A percentile compares a stretch with the other conserved stretches of the same genome.
Evolutionary conservation across 495 filamentous ascomycete genomes (phyloP).

Genomic region (Beverwykella pulmonaria): DNA sequence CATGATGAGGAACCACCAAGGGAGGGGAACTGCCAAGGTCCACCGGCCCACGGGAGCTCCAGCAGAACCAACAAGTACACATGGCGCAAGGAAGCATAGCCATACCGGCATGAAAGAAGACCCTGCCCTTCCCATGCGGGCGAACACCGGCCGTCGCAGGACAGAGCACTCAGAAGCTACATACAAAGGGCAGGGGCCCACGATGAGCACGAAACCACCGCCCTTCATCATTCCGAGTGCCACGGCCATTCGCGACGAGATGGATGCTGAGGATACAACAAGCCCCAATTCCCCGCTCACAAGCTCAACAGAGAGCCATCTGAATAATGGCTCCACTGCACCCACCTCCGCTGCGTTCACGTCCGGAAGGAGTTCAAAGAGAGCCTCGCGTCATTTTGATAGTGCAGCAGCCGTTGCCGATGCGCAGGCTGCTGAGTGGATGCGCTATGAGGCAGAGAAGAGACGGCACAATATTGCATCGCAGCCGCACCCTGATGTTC

Average conservation of each 20-base stretch:
- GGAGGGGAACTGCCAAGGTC: background rate
- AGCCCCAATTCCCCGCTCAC: constrained; percentile 40
- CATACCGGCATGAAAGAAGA: constrained; percentile 15
- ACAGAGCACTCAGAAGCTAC: constrained; percentile 1
- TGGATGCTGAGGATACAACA: constrained; percentile 35
- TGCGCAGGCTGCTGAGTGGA: constrained; percentile 42
- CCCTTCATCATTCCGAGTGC: constrained; percentile 27
- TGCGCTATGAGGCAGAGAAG: constrained; percentile 43
- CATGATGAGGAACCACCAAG: background rate
- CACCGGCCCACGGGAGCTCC: constrained; percentile 13
- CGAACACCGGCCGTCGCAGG: constrained; percentile 35
- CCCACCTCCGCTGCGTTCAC: constrained; percentile 45
- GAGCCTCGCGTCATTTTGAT: constrained; percentile 38
- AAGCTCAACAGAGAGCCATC: constrained; percentile 38
- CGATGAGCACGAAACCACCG: constrained; percentile 16
- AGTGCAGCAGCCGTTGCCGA: constrained; percentile 35
- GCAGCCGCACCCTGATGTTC: constrained; percentile 19
- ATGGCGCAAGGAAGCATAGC: constrained; percentile 16
- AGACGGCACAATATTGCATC: constrained; percentile 29
- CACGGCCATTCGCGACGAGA: constrained; percentile 19
- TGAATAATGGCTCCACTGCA: constrained; percentile 42
- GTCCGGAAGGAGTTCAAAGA: constrained; percentile 44
- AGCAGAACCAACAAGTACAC: constrained; percentile 3
- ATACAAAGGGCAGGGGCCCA: constrained; percentile 6
- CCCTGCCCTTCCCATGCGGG: constrained; percentile 20